Conservation (phyloP, 129 eudicot species). For the Pittosporum tobira region DNA sequence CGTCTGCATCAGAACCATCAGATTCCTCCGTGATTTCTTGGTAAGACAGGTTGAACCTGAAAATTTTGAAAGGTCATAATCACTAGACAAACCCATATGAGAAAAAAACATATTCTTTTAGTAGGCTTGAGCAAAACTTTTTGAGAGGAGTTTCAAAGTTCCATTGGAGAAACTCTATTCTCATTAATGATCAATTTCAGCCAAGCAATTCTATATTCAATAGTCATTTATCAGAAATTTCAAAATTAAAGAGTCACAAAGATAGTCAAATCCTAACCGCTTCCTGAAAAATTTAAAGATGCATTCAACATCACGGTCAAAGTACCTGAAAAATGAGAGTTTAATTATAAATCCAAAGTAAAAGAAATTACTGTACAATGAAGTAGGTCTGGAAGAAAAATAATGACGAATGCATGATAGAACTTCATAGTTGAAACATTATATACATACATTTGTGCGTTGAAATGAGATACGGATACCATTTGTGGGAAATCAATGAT, state of each 20-base stretch:
- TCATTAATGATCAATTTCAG: not conserved
- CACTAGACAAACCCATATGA: too few relatives aligned
- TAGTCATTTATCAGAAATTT: not conserved
- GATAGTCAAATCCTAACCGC: slow-evolving; percentile 34
- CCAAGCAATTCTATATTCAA: not conserved
- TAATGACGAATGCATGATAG: not conserved
- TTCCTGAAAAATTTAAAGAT: slow-evolving; percentile 70
- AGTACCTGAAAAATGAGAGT: slow-evolving; percentile 46
- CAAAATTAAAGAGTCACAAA: not conserved
- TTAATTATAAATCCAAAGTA: not conserved
- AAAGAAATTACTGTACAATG: slow-evolving; percentile 3
- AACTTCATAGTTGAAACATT: not conserved
- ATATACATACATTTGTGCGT: slow-evolving; percentile 69
- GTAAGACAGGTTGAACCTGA: slow-evolving; percentile 59
- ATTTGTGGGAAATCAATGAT: slow-evolving; percentile 94
- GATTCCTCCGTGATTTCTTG: slow-evolving; percentile 41
- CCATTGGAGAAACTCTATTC: not conserved
- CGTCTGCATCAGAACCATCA: slow-evolving; percentile 45
- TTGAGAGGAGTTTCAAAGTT: not conserved
- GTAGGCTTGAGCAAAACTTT: not conserved
- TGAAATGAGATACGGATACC: slow-evolving; percentile 89
- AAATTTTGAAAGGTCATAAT: slow-evolving; percentile 1
- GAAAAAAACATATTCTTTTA: too few relatives aligned
- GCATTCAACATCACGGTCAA: slow-evolving; percentile 89
- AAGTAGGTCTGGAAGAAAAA: not conserved